A percentile compares a stretch with the other conserved stretches of the same genome.
Evolutionary conservation across 192 early-diverging fungal genomes (phyloP).

Genomic region (Funneliformis geosporum): DNA sequence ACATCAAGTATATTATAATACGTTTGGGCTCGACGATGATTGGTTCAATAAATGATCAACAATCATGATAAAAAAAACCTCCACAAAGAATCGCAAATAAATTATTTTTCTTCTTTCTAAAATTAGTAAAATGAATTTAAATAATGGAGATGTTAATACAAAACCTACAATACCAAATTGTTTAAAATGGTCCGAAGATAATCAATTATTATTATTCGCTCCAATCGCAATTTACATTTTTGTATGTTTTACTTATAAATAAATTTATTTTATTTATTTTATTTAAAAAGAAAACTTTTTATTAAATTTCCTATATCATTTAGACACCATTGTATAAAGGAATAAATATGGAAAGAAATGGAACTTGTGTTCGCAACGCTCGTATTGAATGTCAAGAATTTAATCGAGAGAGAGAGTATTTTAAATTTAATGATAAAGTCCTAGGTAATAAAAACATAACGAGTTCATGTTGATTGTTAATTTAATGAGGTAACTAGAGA

Average conservation of each 20-base stretch:
- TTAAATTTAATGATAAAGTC: constrained; percentile 3
- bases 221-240: constrained; percentile 23
- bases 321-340: constrained; percentile 27
- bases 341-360: not conserved
- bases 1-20: too few species aligned
- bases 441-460: not conserved
- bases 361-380: not conserved
- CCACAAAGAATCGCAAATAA: too few species aligned
- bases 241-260: constrained; percentile 9
- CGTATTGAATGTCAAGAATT: not conserved
- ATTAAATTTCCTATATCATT: not conserved
- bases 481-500: too few species aligned
- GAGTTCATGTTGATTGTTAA: too few species aligned
- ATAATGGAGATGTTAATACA: constrained; percentile 7
- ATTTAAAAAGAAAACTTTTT: not conserved
- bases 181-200: constrained; percentile 30
- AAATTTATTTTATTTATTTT: not conserved
- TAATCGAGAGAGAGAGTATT: not conserved
- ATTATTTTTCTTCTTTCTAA: too few species aligned
- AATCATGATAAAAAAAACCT: too few species aligned
- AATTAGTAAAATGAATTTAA: too few species aligned
- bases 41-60: too few species aligned
- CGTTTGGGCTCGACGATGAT: too few species aligned
- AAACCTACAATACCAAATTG: constrained; percentile 6
- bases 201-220: constrained; percentile 18